Conservation (phyloP, 768 basidiomycete species). For the Pulveroboletus sp. region DNA sequence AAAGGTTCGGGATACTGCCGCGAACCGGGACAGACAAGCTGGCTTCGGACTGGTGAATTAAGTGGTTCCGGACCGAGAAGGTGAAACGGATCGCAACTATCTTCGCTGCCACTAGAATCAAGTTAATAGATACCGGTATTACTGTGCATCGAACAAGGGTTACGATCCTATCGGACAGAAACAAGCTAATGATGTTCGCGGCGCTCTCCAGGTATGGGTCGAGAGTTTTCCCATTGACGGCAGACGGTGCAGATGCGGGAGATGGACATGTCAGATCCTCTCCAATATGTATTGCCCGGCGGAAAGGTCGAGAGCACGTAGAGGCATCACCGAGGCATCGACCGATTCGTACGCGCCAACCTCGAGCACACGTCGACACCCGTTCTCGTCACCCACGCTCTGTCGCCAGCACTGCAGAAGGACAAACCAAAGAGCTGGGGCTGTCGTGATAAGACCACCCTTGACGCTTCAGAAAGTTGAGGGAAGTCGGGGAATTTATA, state of each 20-base stretch:
- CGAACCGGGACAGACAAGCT: neutral
- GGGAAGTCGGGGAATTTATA: constrained; percentile 57
- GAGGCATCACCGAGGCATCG: constrained; percentile 53
- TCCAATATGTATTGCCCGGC: neutral
- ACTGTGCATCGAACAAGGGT: constrained; percentile 45
- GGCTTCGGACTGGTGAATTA: constrained; percentile 36
- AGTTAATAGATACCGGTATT: constrained; percentile 53
- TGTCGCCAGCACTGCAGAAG: constrained; percentile 60
- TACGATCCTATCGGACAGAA: constrained; percentile 44
- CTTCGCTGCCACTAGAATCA: constrained; percentile 36
- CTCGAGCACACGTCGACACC: constrained; percentile 4
- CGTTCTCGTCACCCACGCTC: constrained; percentile 56
- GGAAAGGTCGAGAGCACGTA: neutral
- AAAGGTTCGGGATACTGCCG: constrained; percentile 15
- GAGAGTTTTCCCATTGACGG: constrained; percentile 41
- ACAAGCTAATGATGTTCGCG: constrained; percentile 36
- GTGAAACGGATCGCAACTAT: constrained; percentile 43
- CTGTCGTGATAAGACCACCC: constrained; percentile 39
- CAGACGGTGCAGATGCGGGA: constrained; percentile 46
- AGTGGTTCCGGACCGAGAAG: constrained; percentile 43
- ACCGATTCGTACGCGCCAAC: constrained; percentile 51
- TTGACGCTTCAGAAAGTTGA: constrained; percentile 59
- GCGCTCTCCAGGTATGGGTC: constrained; percentile 41
- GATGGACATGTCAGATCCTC: constrained; percentile 58
- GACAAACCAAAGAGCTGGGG: constrained; percentile 46